Percentiles rank a stretch among this genome's conserved stretches.
Evolutionary conservation across 1,139 yeast genomes (phyloP).

Genomic region (Protomyces inouyei): DNA sequence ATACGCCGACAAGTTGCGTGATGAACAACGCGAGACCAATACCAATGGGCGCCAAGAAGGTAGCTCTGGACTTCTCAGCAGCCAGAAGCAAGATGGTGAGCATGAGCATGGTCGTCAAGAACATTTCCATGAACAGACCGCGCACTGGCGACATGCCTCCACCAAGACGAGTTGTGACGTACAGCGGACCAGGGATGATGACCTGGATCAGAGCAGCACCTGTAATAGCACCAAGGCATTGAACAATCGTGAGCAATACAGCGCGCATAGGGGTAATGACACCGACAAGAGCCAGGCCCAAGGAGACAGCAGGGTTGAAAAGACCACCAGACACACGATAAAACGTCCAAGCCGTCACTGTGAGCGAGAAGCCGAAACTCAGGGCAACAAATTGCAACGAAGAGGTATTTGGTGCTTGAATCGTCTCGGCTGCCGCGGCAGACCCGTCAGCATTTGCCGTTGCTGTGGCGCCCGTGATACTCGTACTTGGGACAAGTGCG

Average conservation of each 20-base stretch:
- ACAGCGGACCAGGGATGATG: conserved; percentile 76
- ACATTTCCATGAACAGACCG: conserved; percentile 78
- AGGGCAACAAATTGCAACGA: conserved; percentile 73
- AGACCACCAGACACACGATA: conserved; percentile 85
- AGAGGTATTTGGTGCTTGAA: conserved; percentile 47
- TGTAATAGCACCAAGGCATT: conserved; percentile 80
- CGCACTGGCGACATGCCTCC: conserved; percentile 67
- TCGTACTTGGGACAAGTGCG: conserved; percentile 15
- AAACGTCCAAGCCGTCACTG: conserved; percentile 68
- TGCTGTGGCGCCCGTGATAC: conserved; percentile 13
- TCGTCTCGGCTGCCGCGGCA: conserved; percentile 2
- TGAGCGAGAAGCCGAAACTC: conserved; percentile 83
- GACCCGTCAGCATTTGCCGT: conserved; percentile 49
- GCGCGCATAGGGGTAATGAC: conserved; percentile 74
- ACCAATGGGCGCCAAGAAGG: conserved; percentile 74
- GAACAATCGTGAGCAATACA: conserved; percentile 58
- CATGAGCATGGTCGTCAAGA: conserved; percentile 70
- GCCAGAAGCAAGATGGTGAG: conserved; percentile 76
- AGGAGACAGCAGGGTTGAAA: conserved; percentile 83
- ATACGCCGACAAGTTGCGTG: conserved; percentile 76
- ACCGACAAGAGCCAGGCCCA: conserved; percentile 62
- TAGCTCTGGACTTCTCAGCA: conserved; percentile 73
- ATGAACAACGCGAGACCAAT: conserved; percentile 79
- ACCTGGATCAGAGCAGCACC: conserved; percentile 89
- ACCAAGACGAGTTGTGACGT: conserved; percentile 68